These are phyloP conservation scores for Salix koriyanagi DNA, from an alignment of 345 rosid species.

Conservation along the genomic window DNA sequence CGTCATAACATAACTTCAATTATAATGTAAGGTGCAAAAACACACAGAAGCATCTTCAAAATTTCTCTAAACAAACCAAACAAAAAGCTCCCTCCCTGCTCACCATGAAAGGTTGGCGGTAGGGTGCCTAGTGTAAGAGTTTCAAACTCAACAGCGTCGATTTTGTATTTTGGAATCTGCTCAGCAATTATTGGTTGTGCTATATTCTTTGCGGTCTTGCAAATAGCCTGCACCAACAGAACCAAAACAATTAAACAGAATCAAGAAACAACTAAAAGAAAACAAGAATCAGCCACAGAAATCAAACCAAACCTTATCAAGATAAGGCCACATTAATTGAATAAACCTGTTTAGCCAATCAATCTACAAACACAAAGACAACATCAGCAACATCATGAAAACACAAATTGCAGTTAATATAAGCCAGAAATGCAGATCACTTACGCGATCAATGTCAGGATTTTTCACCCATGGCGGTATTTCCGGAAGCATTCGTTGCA, in stretches of 20 bases:
- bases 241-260: conserved; percentile 10
- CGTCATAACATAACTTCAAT: neutral
- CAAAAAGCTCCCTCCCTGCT: neutral
- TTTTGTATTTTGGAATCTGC: conserved; percentile 87
- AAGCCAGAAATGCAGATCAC: conserved; percentile 9
- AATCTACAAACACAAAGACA: conserved; percentile 40
- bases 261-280: conserved; percentile 1
- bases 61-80: neutral
- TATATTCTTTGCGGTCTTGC: conserved; percentile 63
- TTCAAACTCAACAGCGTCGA: conserved; percentile 84
- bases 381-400: neutral
- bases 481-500: conserved; percentile 87
- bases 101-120: conserved; percentile 91
- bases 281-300: neutral
- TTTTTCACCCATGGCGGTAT: conserved; percentile 92
- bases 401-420: neutral
- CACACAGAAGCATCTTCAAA: neutral
- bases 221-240: conserved; percentile 58
- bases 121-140: conserved; percentile 78
- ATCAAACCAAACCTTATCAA: conserved; percentile 83
- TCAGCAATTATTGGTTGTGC: conserved; percentile 84
- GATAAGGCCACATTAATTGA: conserved; percentile 85
- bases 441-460: conserved; percentile 89
- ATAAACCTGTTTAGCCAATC: conserved; percentile 90
- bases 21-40: neutral